Conservation (phyloP, 352 stramenopile species). For the Thalassiosira mediterranea region DNA sequence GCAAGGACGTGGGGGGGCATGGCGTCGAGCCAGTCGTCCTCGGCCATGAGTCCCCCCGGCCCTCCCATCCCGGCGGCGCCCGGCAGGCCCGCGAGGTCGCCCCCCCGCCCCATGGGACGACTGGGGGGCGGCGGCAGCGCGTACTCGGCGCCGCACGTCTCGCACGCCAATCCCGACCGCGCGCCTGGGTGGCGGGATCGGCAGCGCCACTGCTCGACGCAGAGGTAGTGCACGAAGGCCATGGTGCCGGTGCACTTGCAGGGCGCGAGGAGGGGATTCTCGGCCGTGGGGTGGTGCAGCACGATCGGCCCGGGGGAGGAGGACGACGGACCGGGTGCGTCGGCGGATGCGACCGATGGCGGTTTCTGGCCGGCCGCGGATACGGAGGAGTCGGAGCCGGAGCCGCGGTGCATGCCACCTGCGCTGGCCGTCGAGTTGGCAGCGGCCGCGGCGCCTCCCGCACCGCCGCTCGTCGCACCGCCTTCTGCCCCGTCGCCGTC, state of each 20-base stretch:
- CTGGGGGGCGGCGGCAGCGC: slow-evolving; percentile 72
- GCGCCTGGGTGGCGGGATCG: slow-evolving; percentile 75
- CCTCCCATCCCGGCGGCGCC: slow-evolving; percentile 16
- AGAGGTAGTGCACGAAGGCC: slow-evolving; percentile 86
- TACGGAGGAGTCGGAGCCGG: neutral
- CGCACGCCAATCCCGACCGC: slow-evolving; percentile 71
- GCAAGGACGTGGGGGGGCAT: slow-evolving; percentile 85
- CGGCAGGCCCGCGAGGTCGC: neutral
- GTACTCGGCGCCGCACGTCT: slow-evolving; percentile 77
- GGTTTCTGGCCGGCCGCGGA: neutral
- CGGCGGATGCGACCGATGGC: neutral
- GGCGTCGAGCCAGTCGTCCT: slow-evolving; percentile 80
- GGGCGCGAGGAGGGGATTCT: slow-evolving; percentile 83
- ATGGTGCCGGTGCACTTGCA: slow-evolving; percentile 83
- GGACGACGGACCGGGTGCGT: neutral
- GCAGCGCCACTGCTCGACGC: slow-evolving; percentile 83
- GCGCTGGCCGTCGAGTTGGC: neutral
- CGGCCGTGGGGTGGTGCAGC: slow-evolving; percentile 55
- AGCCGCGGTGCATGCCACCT: neutral
- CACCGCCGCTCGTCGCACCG: neutral
- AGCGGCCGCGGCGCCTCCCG: neutral
- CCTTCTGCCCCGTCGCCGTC: slow-evolving; percentile 10
- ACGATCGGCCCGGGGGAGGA: slow-evolving; percentile 5
- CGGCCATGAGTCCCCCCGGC: slow-evolving; percentile 32
- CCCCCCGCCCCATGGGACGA: slow-evolving; percentile 25